Base-by-base conservation (phyloP, 2,329 filamentous ascomycete species). In the Metarhizium humberi region DNA sequence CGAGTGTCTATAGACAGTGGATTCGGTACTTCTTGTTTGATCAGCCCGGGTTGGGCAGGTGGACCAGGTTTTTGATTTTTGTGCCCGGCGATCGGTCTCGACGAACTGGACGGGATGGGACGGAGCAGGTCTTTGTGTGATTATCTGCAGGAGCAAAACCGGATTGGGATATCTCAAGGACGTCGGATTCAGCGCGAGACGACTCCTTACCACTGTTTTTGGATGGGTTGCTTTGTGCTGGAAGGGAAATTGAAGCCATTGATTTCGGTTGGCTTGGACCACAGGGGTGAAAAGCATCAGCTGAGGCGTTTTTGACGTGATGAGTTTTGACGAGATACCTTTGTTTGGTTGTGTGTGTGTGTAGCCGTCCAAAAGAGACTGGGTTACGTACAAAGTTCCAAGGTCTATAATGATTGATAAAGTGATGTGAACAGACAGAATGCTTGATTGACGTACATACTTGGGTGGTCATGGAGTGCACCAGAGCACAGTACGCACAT, bases 271-370 rank as follows among this genome's bases (percentile, higher is more conserved):
- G 49, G 11, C 29, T 25, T 20, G 48, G 32, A n/a, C 14, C 18
- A 30, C 42, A 20, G 47, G 30, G 38, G 38, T 20, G 30, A 34
- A 51, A 25, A 55, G 52, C 58, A 59, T 59, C 30, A 57, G 57
- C 50, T 55, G 52, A 59, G 56, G 59, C 58, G 56, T 61, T 57
- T 32, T 51, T 54, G 46, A 56, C 53, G 47, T 58, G 42, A 53
- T 50, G 42, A 52, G 48, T 49, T 50, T 56, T 56, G 50, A 48
- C 51, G 54, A 58, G 56, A 59, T 60, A 60, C 56, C 57, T 59
- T 56, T 46, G 51, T 36, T 54, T 56, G 47, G 56, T 48, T 58
- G 54, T 30, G 34, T 45, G 34, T 46, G 29, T 52, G 49, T 56
- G 36, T 46, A 47, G 10, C 43, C 30, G 29, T 38, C 20, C 32